Evolutionary conservation across 208 protist genomes (phyloP).

Genomic region (Leishmania braziliensis): DNA sequence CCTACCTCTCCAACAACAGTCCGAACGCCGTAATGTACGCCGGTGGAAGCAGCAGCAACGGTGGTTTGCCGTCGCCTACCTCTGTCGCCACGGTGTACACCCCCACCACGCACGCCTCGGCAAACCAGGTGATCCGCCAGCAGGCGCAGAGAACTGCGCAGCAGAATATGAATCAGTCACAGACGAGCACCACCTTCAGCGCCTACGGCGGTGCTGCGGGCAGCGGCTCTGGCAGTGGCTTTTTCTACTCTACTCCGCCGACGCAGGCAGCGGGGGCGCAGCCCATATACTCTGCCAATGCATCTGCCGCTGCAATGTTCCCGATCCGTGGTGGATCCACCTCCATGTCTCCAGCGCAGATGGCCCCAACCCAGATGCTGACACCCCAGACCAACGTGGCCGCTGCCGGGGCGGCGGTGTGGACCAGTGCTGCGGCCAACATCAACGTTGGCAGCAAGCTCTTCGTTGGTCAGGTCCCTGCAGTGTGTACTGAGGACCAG

Average conservation of each 20-base stretch:
- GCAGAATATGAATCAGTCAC: slow-evolving; percentile 16
- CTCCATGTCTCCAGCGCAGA: slow-evolving; percentile 7
- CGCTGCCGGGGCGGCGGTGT: slow-evolving; percentile 14
- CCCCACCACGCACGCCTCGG: slow-evolving; percentile 11
- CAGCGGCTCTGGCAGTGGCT: slow-evolving; percentile 10
- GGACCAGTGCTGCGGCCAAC: slow-evolving; percentile 33
- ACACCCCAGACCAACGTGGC: slow-evolving; percentile 6
- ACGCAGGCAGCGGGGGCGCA: slow-evolving; percentile 13
- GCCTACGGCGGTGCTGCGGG: slow-evolving; percentile 4
- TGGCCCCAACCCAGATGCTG: slow-evolving; percentile 21
- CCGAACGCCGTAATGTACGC: slow-evolving; percentile 25
- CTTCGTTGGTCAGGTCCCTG: slow-evolving; percentile 90
- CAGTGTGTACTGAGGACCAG: slow-evolving; percentile 84
- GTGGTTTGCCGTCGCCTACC: background rate
- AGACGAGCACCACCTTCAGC: slow-evolving; percentile 16
- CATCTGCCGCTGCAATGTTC: slow-evolving; percentile 20
- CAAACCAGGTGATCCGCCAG: slow-evolving; percentile 1
- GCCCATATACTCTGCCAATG: slow-evolving; percentile 28
- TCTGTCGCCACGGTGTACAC: slow-evolving; percentile 28
- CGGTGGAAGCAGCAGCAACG: slow-evolving; percentile 15
- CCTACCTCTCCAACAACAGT: slow-evolving; percentile 13
- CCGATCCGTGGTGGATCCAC: slow-evolving; percentile 22
- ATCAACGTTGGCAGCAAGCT: slow-evolving; percentile 75
- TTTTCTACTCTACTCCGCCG: slow-evolving; percentile 23
- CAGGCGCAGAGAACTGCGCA: slow-evolving; percentile 15